Base-by-base conservation (phyloP, 345 rosid species). In the Stellera chamaejasme region DNA sequence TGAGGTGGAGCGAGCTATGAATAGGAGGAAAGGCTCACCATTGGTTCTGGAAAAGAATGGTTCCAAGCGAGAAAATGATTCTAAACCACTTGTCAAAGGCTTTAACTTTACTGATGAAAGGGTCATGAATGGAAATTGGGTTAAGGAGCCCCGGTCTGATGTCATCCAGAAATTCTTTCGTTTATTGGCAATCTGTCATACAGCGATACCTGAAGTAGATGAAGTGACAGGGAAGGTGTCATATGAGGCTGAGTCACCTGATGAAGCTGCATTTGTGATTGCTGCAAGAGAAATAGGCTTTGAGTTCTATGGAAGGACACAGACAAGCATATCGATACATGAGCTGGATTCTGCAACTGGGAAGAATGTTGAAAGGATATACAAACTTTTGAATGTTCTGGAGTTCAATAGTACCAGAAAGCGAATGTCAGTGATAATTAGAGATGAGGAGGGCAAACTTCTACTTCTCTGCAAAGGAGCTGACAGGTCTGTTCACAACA, bases 201-300 rank as follows among this genome's bases (percentile, higher is more conserved):
- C 96, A 8, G 98, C 95, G 52, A 82, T 91, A 57, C 96, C 98
- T 14, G 98, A 88, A 67, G 82, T 76, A 13, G 96, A 85, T 75
- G 95, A 82, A 69, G 81, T 59, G 41, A 79, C 79, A 0, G 85
- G 82, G 27, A 83, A 74, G 55, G 67, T 88, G 46, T 64, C 83
- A 10, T 91, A 91, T n/a, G 96, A 91, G 62, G 98, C 96, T 63
- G 98, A 91, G 67, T 91, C 96, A 7, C 96, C 96, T 0, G 98
- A 91, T 79, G 98, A 91, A 76, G 84, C 92, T 48, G 92, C 98
- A 11, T 88, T 91, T 69, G 98, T 91, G 66, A 82, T 85, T 74
- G 98, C 96, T n/a, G 98, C 98, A 19, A 80, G 92, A 69, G 90
- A 85, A 77, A 50, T 85, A 52, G 98, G 98, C 58, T 91, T 85